These are phyloP conservation scores for Leccinum holopus DNA, from an alignment of 1,284 basidiomycete species.

Conservation along the genomic window DNA sequence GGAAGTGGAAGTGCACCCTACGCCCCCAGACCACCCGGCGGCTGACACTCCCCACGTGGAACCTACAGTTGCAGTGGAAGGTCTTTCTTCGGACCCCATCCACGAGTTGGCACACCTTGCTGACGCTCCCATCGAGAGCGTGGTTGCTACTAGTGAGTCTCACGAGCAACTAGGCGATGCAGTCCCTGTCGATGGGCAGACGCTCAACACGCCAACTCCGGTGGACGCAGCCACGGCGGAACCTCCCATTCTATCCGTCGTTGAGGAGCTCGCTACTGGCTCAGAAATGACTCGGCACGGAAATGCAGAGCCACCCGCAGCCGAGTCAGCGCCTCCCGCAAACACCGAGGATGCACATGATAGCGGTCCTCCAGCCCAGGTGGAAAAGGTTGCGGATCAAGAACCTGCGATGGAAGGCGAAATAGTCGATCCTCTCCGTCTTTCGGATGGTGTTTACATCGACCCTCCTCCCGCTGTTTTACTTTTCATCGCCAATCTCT, in stretches of 20 bases:
- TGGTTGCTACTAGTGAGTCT: constrained; percentile 22
- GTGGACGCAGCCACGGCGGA: constrained; percentile 6
- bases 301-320: constrained; percentile 9
- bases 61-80: constrained; percentile 7
- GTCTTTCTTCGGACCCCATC: constrained; percentile 7
- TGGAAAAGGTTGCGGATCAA: constrained; percentile 13
- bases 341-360: constrained; percentile 9
- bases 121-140: constrained; percentile 7
- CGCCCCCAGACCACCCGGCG: constrained; percentile 18
- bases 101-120: constrained; percentile 7
- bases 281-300: constrained; percentile 14
- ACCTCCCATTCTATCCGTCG: background rate
- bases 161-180: constrained; percentile 16
- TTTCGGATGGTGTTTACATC: constrained; percentile 68
- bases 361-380: constrained; percentile 6
- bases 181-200: constrained; percentile 3
- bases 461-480: constrained; percentile 74
- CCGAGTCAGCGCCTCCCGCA: constrained; percentile 11
- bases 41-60: constrained; percentile 21
- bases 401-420: constrained; percentile 13
- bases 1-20: constrained; percentile 11
- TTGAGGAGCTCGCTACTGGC: constrained; percentile 7
- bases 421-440: constrained; percentile 55
- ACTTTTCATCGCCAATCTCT: constrained; percentile 47
- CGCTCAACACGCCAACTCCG: constrained; percentile 7